phyloP scores from a whole-genome alignment of 202 grass and related monocot species.

The Bolboschoenoplectus hybrid region DNA sequence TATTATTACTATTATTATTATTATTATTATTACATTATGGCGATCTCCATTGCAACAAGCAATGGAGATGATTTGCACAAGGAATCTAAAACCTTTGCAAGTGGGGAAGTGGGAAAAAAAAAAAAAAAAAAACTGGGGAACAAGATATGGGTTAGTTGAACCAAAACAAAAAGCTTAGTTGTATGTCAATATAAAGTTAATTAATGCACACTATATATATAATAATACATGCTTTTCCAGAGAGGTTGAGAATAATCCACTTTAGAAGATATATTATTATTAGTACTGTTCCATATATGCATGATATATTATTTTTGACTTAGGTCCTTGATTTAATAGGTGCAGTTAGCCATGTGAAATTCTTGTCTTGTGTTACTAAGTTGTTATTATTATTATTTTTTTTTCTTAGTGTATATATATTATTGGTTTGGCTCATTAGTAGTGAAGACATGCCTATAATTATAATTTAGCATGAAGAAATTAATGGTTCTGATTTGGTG shows the following conservation, averaged over 20 bases:
- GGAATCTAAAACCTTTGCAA: conserved; percentile 20
- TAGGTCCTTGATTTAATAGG: neutral
- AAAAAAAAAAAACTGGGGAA: neutral
- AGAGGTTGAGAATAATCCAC: conserved; percentile 10
- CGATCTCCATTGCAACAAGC: neutral
- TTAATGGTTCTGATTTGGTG: neutral
- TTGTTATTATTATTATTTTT: neutral
- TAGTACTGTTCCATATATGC: neutral
- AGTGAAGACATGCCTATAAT: neutral
- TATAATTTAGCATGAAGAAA: conserved; percentile 1
- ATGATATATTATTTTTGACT: neutral
- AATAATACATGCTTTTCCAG: neutral
- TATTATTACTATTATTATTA: too few species aligned
- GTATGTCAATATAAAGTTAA: neutral
- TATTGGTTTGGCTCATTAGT: neutral
- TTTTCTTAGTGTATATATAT: too few species aligned
- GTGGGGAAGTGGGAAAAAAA: neutral
- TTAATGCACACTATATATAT: neutral
- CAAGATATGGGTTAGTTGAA: conserved; percentile 26
- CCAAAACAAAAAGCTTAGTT: conserved; percentile 9
- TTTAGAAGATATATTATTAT: neutral
- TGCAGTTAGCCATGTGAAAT: conserved; percentile 1
- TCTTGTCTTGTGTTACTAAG: neutral
- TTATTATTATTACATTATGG: too few species aligned
- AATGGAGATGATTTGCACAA: conserved; percentile 4